Base-by-base conservation (phyloP, 345 rosid species). In the Eucalyptus rudis region DNA sequence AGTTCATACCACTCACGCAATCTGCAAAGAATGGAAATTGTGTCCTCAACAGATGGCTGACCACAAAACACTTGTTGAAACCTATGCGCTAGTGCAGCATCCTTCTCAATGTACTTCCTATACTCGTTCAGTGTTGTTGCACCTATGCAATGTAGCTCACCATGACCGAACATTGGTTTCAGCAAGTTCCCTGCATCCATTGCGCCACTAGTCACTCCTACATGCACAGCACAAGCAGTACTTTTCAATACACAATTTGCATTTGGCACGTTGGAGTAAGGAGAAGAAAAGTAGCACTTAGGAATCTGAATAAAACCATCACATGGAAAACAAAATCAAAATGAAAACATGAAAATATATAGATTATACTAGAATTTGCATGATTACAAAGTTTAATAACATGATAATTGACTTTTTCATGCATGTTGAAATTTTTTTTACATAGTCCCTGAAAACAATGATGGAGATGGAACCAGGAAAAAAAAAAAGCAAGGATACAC, bases 141-240 rank as follows among this genome's bases (percentile, higher is more conserved):
- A 89, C 99, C 99, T 24, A 98, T 97, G 90, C 99, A 96, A 71
- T 94, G 91, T 47, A 97, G 96, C 92, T 96, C 99, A 89, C 99
- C 97, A 43, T 97, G 95, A 76, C 99, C 99, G 51, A 96, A 96
- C 98, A 97, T 96, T 71, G 99, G 98, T 90, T 97, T 96, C 92
- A 97, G 90, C 90, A 97, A 91, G 92, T 97, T 97, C 88, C 99
- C 98, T 76, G 99, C 99, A 92, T 96, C 99, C 99, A 97, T 94
- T 85, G 97, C 97, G 54, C 98, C 98, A 93, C 92, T 90, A 27
- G 92, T 92, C 87, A 95, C 95, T 89, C 99, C 99, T 97, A 89
- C 44, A 89, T 86, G 52, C 29, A n/a, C 49, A 31, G 52, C 29
- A 66, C 50, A 47, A 87, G 33, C n/a, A 49, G 33, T 7, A 40